Base-by-base conservation (phyloP, 805 yeast genomes). In the Suhomyces sp. region DNA sequence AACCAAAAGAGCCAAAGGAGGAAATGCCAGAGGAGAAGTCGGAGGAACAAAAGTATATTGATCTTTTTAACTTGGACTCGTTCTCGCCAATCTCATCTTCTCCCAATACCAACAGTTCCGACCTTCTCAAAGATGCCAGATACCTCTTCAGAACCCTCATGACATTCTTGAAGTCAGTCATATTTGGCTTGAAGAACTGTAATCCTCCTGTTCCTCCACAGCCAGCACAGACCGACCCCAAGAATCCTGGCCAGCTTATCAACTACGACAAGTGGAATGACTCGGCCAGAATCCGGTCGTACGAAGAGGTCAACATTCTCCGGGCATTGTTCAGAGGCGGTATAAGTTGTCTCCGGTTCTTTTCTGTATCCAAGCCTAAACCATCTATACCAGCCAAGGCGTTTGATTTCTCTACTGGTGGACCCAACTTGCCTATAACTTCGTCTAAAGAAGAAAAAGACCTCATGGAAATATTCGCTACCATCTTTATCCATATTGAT, bases 371-470 rank as follows among this genome's bases (percentile, higher is more conserved):
- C 3, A 79, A 79, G 53, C 84, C 92, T 0, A 70, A 74, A 50
- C 63, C 70, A n/a, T 48, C 57, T 13, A 49, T 58, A 1, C 68
- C 62, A 47, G 58, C 70, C 2, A 73, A 73, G 51, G 70, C 73
- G n/a, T 70, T 76, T 59, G 77, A 72, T 58, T 85, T 85, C 64
- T 88, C 88, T 54, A 80, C 88, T 1, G 82, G 87, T 13, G 93
- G 91, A 7, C 93, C 96, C 5, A 87, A 87, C 53, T 70, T 89
- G 38, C 96, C 97, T 4, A 88, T 90, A 10, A 84, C 92, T 1
- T 88, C 96, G 0, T 85, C 96, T 0, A 91, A 90, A 60, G 98
- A 93, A 63, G 97, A 92, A 54, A 90, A 92, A 60, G 99, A 94
- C 61, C 74, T 92, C 53, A 91, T 94, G 97, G 99, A 96, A 64